Conservation (phyloP, 352 stramenopile genomes). For the Achlya hypogyna region DNA sequence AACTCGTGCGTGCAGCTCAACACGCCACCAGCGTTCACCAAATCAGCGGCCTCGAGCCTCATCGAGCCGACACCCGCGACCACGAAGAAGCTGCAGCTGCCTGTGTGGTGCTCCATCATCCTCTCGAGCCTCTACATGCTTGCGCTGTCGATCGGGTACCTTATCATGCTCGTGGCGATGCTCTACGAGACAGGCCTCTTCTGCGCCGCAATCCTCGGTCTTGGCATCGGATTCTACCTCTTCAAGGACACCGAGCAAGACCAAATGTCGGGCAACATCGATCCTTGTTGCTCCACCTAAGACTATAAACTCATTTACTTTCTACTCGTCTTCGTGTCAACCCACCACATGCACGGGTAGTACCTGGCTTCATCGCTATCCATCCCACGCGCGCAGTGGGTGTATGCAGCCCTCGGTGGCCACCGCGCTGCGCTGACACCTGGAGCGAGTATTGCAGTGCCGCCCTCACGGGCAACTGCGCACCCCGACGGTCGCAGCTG, state of each 20-base stretch:
- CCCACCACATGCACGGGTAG: not conserved
- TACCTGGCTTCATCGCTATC: not conserved
- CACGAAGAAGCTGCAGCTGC: conserved; percentile 33
- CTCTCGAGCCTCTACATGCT: conserved; percentile 68
- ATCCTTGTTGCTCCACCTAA: conserved; percentile 73
- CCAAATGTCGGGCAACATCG: conserved; percentile 53
- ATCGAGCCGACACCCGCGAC: conserved; percentile 2
- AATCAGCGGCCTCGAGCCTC: conserved; percentile 15
- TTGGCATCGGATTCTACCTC: conserved; percentile 61
- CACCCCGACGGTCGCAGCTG: too few species aligned
- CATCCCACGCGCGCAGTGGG: too few species aligned
- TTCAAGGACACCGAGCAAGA: conserved; percentile 79
- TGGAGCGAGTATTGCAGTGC: too few species aligned
- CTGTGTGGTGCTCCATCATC: conserved; percentile 50
- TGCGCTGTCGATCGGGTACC: conserved; percentile 67
- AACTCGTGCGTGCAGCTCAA: conserved; percentile 19
- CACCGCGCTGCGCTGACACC: too few species aligned
- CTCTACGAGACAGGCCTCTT: conserved; percentile 80
- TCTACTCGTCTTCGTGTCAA: not conserved
- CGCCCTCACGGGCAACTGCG: too few species aligned
- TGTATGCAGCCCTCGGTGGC: too few species aligned
- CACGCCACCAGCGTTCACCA: not conserved
- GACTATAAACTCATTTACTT: not conserved
- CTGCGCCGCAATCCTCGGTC: conserved; percentile 55
- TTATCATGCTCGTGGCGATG: conserved; percentile 82